Percentiles rank a stretch among this genome's conserved stretches.
Evolutionary conservation across 2,329 filamentous ascomycete genomes (phyloP).

Genomic region (Xylaria sp.): DNA sequence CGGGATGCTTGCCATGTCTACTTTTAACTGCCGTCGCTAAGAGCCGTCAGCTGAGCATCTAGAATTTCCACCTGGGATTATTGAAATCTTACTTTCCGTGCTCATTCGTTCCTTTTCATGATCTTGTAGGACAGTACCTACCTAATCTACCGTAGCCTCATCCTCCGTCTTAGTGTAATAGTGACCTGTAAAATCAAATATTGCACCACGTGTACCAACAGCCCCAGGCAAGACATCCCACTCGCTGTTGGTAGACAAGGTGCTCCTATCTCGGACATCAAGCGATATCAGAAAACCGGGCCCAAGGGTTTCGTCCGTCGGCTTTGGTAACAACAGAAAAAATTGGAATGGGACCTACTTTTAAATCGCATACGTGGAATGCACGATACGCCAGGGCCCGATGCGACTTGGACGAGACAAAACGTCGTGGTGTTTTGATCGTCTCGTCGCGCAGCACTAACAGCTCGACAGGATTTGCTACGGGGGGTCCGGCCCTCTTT

Average conservation of each 20-base stretch:
- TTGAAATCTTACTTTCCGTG: background rate
- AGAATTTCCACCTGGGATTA: background rate
- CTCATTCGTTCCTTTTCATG: background rate
- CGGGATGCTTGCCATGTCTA: constrained; percentile 7
- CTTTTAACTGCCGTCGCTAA: background rate
- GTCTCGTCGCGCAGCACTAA: constrained; percentile 6
- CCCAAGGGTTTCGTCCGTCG: background rate
- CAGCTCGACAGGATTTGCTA: background rate
- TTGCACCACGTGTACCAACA: background rate
- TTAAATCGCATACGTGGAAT: background rate
- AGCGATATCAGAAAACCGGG: constrained; percentile 6
- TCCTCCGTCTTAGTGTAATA: background rate
- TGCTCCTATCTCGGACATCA: constrained; percentile 13
- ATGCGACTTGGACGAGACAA: background rate
- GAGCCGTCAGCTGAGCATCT: constrained; percentile 1
- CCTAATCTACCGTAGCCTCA: background rate
- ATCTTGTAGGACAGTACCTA: background rate
- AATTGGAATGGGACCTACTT: background rate
- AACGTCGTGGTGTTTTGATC: constrained; percentile 7
- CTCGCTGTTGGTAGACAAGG: background rate
- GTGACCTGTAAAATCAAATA: background rate
- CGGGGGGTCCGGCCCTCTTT: constrained; percentile 22
- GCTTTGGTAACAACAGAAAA: background rate
- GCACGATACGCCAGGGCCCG: background rate
- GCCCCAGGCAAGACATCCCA: background rate